phyloP scores from a whole-genome alignment of 768 basidiomycete species.

The Coprinellus micaceus region DNA sequence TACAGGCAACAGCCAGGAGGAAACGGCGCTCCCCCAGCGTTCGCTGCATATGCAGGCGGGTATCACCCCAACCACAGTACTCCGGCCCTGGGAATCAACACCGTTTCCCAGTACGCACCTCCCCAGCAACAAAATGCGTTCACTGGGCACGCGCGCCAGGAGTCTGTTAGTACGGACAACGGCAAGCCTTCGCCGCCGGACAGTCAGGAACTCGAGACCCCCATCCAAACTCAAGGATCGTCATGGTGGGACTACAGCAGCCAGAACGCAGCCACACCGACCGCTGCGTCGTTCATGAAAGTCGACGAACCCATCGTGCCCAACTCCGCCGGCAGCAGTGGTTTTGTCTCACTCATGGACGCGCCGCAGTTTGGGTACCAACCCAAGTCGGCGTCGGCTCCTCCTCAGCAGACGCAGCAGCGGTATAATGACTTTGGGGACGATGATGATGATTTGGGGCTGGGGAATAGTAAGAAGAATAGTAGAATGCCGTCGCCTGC shows the following conservation, averaged over 20 bases:
- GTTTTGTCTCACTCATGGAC: constrained; percentile 86
- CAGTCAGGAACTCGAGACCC: constrained; percentile 30
- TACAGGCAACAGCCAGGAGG: constrained; percentile 35
- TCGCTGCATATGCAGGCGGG: neutral
- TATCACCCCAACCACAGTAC: constrained; percentile 21
- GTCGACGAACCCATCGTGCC: constrained; percentile 42
- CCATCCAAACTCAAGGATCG: constrained; percentile 28
- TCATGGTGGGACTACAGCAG: constrained; percentile 65
- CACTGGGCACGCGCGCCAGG: too few relatives aligned
- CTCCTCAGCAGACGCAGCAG: constrained; percentile 13
- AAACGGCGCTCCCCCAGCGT: constrained; percentile 17
- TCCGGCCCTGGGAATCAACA: constrained; percentile 44
- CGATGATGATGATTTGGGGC: constrained; percentile 84
- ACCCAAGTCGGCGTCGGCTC: constrained; percentile 18
- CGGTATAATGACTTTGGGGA: constrained; percentile 40
- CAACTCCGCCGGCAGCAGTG: constrained; percentile 38
- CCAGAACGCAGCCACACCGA: constrained; percentile 54
- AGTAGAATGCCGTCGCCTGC: constrained; percentile 26
- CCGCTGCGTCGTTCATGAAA: constrained; percentile 60
- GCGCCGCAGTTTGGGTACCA: constrained; percentile 41
- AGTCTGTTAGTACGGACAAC: neutral
- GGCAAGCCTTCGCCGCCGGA: neutral
- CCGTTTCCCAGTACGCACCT: neutral
- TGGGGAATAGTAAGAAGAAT: constrained; percentile 66
- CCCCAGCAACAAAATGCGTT: too few relatives aligned